A percentile compares a stretch with the other conserved stretches of the same genome.
phyloP scores from a whole-genome alignment of 768 basidiomycete species.

The Lactifluus hygrophoroides region DNA sequence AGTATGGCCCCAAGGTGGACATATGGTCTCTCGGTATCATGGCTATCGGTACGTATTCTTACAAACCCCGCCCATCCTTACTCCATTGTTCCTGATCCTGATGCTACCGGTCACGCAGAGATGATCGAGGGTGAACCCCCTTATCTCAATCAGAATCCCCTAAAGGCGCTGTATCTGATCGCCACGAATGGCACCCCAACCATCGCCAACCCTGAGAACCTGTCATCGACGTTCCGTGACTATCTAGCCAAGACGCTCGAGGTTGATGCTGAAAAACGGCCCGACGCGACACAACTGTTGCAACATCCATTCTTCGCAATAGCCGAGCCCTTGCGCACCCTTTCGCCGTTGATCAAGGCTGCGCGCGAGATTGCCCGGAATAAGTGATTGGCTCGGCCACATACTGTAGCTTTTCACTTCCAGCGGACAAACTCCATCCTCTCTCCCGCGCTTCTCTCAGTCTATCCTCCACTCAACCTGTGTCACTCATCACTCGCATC shows the following conservation, averaged over 20 bases:
- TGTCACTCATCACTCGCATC: slow-evolving; percentile 8
- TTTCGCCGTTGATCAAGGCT: slow-evolving; percentile 87
- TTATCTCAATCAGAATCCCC: slow-evolving; percentile 91
- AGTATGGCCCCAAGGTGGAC: slow-evolving; percentile 97
- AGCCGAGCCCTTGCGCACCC: slow-evolving; percentile 77
- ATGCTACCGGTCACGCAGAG: slow-evolving; percentile 38
- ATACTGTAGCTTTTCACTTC: neutral
- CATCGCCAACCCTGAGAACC: slow-evolving; percentile 80
- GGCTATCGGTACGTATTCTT: slow-evolving; percentile 62
- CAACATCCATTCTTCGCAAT: slow-evolving; percentile 86
- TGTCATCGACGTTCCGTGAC: slow-evolving; percentile 75
- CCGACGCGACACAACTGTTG: slow-evolving; percentile 72
- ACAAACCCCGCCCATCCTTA: slow-evolving; percentile 9
- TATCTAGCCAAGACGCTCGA: slow-evolving; percentile 85
- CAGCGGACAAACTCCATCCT: neutral
- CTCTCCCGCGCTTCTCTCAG: neutral
- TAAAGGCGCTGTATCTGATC: slow-evolving; percentile 95
- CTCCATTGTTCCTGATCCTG: neutral
- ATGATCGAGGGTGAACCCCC: slow-evolving; percentile 99
- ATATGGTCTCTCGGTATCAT: slow-evolving; percentile 97
- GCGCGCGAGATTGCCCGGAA: slow-evolving; percentile 72
- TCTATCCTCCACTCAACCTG: slow-evolving; percentile 9
- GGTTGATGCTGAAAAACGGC: slow-evolving; percentile 92
- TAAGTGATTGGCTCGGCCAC: slow-evolving; percentile 11
- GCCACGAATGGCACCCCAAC: slow-evolving; percentile 97